Evolutionary conservation across 169 alveolate species (phyloP), one percentile per base, ranked within the genome.

Genomic region (Prorocentrum cordatum): DNA sequence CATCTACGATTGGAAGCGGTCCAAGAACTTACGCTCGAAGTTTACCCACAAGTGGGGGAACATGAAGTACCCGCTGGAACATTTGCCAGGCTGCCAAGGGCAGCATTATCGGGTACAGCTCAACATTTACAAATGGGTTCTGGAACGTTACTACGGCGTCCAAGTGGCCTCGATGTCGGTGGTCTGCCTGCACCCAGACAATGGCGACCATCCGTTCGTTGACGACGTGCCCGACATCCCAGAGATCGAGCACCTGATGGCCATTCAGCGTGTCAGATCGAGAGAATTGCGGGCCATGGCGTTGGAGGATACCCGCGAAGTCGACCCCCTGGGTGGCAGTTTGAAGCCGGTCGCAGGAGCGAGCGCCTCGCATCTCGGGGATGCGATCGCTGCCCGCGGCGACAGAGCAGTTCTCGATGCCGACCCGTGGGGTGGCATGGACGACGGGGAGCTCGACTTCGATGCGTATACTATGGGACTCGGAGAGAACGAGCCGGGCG

Each of bases 1-100:
- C 32, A 20, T 79, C 20, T 31, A n/a, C 50, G 88, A 79, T 36
- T 79, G 88, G 88, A 79, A 79, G 33, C 59, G 88, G 18, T 14
- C 77, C 5, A 16, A 27, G 32, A 33, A 42, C 22, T 6, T 64
- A 27, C 24, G 27, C 22, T 0, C 24, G 16, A 58, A 61, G 27
- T 58, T 35, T 22, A 2, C 35, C 16, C 0, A 10, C 1, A n/a
- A n/a, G n/a, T 7, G 29, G 6, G 12, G 27, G n/a, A 3, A 12
- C 2, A 75, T 75, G 87, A 36, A 20, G 1, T 59, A 59, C 0
- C 87, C 87, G 5, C 16, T 75, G 32, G 26, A 22, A 0, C 87
- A 75, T 22, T 1, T 75, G 73, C 42, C 58, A 1, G 87, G 58
- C 54, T 54, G 73, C 18, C 32, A 58, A 20, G 58, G 86, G 0